Base-by-base conservation (phyloP, 1,284 basidiomycete species). In the Kwoniella shivajii region DNA sequence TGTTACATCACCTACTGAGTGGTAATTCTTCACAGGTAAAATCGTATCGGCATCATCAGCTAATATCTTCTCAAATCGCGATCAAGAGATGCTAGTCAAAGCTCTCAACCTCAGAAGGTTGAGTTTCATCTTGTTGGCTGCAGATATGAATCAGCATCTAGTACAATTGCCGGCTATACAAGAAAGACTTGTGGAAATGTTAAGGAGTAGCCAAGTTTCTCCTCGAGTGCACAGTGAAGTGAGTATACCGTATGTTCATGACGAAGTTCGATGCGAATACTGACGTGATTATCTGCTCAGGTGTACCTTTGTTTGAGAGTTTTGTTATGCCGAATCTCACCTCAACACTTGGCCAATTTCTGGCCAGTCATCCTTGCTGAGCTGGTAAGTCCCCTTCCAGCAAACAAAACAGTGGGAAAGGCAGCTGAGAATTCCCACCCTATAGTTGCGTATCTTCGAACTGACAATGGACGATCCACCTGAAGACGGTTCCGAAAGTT, bases 291-390 rank as follows among this genome's bases (percentile, higher is more conserved):
- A 37, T 36, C 24, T 43, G 31, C 30, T 10, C 55, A 81, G 80
- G 81, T 84, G 4, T 99, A 94, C 74, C 83, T 99, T 5, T 97
- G 93, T 72, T 85, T 99, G 50, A 84, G 96, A 9, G 89, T 98
- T 1, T 78, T 99, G 29, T 82, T 99, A 56, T 94, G 91, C 71
- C 86, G 96, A n/a, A 84, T 98, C 56, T 89, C 88, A 9, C 85
- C 90, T 4, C 89, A 95, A 68, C 96, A 97, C 73, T 74, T 99
- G 67, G 87, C 90, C 14, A 92, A 91, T 65, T 92, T 99, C 77
- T 99, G 96, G 96, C 95, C 96, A 0, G 90, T 97, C 30, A 84
- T 99, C 50, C 78, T 98, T 63, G 90, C 93, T 2, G 95, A 99
- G 78, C 79, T 98, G 67, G 52, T 62, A 34, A 3, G 46, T 42